phyloP scores from a whole-genome alignment of 164 flowering plant species.

The Taxillus chinensis region DNA sequence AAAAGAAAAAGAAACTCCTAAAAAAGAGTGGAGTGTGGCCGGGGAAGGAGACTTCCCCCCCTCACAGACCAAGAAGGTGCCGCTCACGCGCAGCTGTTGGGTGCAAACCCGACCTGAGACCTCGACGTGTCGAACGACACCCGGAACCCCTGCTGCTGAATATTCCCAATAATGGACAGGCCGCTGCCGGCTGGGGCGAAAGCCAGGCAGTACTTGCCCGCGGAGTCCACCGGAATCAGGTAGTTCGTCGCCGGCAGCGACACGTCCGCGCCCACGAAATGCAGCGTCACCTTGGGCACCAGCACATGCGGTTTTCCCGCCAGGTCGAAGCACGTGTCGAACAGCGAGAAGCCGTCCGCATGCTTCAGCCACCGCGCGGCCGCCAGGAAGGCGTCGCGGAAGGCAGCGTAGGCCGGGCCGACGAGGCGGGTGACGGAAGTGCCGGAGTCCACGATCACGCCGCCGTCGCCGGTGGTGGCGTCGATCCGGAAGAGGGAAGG shows the following conservation, averaged over 20 bases:
- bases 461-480: constrained; percentile 63
- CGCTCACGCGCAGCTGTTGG: constrained; percentile 51
- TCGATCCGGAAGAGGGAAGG: constrained; percentile 56
- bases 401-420: constrained; percentile 59
- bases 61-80: neutral
- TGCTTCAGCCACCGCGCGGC: constrained; percentile 48
- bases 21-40: no score
- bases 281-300: constrained; percentile 91
- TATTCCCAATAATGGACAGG: constrained; percentile 85
- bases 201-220: constrained; percentile 80
- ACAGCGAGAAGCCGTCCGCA: constrained; percentile 53
- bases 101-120: constrained; percentile 73
- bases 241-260: constrained; percentile 82
- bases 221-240: constrained; percentile 68
- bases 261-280: constrained; percentile 70
- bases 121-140: constrained; percentile 61
- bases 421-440: constrained; percentile 91
- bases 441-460: constrained; percentile 89
- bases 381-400: constrained; percentile 65
- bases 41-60: neutral
- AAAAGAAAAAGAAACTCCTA: no score
- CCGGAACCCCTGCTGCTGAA: constrained; percentile 94
- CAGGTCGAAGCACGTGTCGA: constrained; percentile 86
- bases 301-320: constrained; percentile 67
- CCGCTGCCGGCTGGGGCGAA: constrained; percentile 78